phyloP scores from a whole-genome alignment of 805 yeast species.

The Kodamaea restingae region DNA sequence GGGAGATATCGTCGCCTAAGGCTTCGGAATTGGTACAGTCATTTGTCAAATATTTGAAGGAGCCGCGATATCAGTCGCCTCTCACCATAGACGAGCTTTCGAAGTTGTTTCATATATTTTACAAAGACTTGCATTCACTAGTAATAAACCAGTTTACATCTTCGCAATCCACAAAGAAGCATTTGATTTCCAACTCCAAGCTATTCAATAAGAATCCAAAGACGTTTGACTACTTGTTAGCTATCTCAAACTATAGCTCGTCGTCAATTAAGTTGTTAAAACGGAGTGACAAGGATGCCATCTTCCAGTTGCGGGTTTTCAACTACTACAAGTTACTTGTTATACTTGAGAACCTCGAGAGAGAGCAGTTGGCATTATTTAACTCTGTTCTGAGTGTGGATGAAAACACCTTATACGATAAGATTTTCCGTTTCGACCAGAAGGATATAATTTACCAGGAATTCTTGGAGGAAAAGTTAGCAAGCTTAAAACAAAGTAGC shows the following conservation, averaged over 20 bases:
- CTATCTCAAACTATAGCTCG: slow-evolving; percentile 38
- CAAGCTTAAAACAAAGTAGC: slow-evolving; percentile 20
- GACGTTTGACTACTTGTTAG: slow-evolving; percentile 37
- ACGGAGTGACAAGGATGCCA: slow-evolving; percentile 34
- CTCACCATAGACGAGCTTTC: slow-evolving; percentile 33
- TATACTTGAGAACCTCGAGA: slow-evolving; percentile 30
- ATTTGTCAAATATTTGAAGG: slow-evolving; percentile 30
- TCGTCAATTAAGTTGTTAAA: slow-evolving; percentile 34
- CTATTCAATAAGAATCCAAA: slow-evolving; percentile 28
- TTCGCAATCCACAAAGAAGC: slow-evolving; percentile 37
- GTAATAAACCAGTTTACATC: slow-evolving; percentile 32
- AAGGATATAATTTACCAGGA: slow-evolving; percentile 35
- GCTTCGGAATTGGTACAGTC: slow-evolving; percentile 16
- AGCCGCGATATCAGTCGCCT: slow-evolving; percentile 42
- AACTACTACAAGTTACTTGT: slow-evolving; percentile 37
- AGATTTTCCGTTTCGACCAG: slow-evolving; percentile 37
- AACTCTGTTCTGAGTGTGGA: slow-evolving; percentile 22
- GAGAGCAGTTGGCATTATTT: slow-evolving; percentile 31
- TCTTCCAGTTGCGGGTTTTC: slow-evolving; percentile 37
- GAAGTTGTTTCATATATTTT: slow-evolving; percentile 30
- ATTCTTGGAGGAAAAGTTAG: slow-evolving; percentile 32
- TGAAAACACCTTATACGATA: slow-evolving; percentile 32
- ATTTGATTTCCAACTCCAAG: slow-evolving; percentile 27
- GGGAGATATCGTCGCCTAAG: slow-evolving; percentile 19
- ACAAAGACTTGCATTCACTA: slow-evolving; percentile 35